Percentiles rank a stretch among this genome's conserved stretches.
phyloP scores from a whole-genome alignment of 2,329 filamentous ascomycete genomes.

The Aspergillus hortae region DNA sequence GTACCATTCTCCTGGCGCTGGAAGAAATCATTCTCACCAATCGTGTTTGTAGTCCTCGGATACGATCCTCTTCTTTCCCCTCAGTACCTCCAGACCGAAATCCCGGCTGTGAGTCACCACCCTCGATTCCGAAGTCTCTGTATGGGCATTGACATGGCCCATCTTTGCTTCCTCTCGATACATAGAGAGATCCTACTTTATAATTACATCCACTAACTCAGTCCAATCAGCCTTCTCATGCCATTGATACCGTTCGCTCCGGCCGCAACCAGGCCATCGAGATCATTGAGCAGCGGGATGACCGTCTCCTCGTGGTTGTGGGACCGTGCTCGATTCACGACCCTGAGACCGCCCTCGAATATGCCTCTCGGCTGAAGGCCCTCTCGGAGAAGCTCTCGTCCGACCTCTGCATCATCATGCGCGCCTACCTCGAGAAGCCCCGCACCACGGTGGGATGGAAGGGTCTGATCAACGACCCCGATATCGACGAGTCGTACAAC shows the following conservation, averaged over 20 bases:
- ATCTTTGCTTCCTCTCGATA: too few relatives aligned
- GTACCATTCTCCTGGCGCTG: conserved; percentile 10
- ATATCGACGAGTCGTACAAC: conserved; percentile 94
- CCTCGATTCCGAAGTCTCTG: conserved; percentile 29
- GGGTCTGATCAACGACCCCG: conserved; percentile 97
- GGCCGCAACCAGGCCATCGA: conserved; percentile 58
- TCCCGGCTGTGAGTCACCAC: conserved; percentile 63
- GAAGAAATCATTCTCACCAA: neutral
- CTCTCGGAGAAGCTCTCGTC: conserved; percentile 74
- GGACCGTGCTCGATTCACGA: conserved; percentile 98
- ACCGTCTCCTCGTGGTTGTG: conserved; percentile 89
- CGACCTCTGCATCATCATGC: conserved; percentile 93
- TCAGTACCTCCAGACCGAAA: conserved; percentile 78
- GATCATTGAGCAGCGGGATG: conserved; percentile 70
- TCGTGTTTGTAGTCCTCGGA: conserved; percentile 66
- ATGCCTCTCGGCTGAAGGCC: conserved; percentile 72
- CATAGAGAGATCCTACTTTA: neutral
- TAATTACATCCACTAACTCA: neutral
- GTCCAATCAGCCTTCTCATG: conserved; percentile 32
- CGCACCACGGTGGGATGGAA: conserved; percentile 99
- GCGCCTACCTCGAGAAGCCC: conserved; percentile 97
- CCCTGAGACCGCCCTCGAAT: conserved; percentile 81
- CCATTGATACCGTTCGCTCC: conserved; percentile 41
- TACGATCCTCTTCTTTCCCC: conserved; percentile 93
- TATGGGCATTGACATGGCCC: neutral